Percentiles rank a stretch among this genome's conserved stretches.
Evolutionary conservation across 768 basidiomycete species (phyloP).

Genomic region (Boletus pseudo-olivaceus): DNA sequence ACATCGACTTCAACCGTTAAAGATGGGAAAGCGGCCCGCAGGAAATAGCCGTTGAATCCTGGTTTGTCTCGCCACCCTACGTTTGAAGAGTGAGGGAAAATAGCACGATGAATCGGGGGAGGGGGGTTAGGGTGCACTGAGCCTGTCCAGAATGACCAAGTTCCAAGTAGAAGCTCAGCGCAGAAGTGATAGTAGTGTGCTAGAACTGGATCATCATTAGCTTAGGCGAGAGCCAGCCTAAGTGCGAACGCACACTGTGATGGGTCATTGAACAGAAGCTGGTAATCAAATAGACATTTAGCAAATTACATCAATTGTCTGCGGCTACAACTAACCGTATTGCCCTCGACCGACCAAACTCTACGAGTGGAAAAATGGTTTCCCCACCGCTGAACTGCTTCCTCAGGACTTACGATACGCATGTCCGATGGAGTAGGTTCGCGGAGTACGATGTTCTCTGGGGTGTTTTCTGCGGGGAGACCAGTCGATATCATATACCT

Average conservation of each 20-base stretch:
- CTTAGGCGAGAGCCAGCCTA: not conserved
- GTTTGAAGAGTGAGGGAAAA: conserved; percentile 61
- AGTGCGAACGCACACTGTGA: conserved; percentile 44
- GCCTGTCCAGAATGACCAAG: conserved; percentile 72
- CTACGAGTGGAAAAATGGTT: conserved; percentile 41
- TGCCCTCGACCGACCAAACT: conserved; percentile 67
- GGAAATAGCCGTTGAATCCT: conserved; percentile 73
- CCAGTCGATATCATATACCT: conserved; percentile 67
- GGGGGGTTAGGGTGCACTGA: conserved; percentile 37
- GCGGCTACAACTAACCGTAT: conserved; percentile 50
- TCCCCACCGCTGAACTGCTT: conserved; percentile 65
- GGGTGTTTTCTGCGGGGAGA: conserved; percentile 50
- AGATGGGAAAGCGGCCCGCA: conserved; percentile 71
- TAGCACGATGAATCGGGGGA: conserved; percentile 61
- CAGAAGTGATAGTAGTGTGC: conserved; percentile 86
- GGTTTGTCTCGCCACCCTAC: conserved; percentile 73
- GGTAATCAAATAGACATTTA: conserved; percentile 1
- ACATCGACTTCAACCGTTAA: conserved; percentile 61
- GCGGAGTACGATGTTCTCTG: conserved; percentile 62
- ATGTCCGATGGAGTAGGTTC: conserved; percentile 66
- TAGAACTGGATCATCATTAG: conserved; percentile 43
- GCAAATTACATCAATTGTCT: not conserved
- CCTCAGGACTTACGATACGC: conserved; percentile 53
- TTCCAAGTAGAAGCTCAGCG: conserved; percentile 74
- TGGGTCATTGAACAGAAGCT: conserved; percentile 68